These are phyloP conservation scores for Polyplosphaeria fusca DNA, from an alignment of 495 filamentous ascomycete genomes.

Conservation along the genomic window DNA sequence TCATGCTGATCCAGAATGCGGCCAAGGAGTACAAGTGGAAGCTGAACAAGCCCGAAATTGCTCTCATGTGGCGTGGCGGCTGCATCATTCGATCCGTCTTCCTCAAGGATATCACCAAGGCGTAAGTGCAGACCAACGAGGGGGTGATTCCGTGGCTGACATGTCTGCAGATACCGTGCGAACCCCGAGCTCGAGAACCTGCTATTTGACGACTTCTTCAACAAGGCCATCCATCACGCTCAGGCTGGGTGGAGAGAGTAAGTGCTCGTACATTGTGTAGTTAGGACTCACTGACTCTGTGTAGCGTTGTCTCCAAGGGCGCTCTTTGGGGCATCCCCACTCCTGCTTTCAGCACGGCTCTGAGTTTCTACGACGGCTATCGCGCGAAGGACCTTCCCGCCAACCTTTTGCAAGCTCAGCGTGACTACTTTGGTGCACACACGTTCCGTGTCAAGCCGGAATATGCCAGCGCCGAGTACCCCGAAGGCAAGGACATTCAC, in stretches of 20 bases:
- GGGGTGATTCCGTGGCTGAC: slow-evolving; percentile 5
- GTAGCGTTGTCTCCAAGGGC: slow-evolving; percentile 72
- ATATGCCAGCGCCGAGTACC: slow-evolving; percentile 75
- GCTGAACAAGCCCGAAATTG: slow-evolving; percentile 99
- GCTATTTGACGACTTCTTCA: slow-evolving; percentile 98
- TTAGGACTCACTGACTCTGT: slow-evolving; percentile 1
- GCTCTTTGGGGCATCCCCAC: slow-evolving; percentile 92
- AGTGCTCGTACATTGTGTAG: not conserved
- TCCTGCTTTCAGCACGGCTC: slow-evolving; percentile 91
- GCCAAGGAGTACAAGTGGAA: slow-evolving; percentile 96
- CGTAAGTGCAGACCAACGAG: slow-evolving; percentile 37
- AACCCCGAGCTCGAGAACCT: slow-evolving; percentile 97
- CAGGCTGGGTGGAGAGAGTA: slow-evolving; percentile 89
- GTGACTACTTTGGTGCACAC: slow-evolving; percentile 99
- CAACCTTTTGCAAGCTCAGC: slow-evolving; percentile 96
- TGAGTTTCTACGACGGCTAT: slow-evolving; percentile 98
- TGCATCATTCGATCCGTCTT: slow-evolving; percentile 99
- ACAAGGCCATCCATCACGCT: slow-evolving; percentile 93
- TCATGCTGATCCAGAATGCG: slow-evolving; percentile 99
- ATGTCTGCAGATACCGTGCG: slow-evolving; percentile 65
- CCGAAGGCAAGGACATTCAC: slow-evolving; percentile 85
- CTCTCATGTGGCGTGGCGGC: slow-evolving; percentile 99
- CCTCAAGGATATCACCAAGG: slow-evolving; percentile 97
- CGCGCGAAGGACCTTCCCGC: slow-evolving; percentile 91
- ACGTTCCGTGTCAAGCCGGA: slow-evolving; percentile 76